Evolutionary conservation across 257 asterid species (phyloP).

Genomic region (Rehmannia glutinosa): DNA sequence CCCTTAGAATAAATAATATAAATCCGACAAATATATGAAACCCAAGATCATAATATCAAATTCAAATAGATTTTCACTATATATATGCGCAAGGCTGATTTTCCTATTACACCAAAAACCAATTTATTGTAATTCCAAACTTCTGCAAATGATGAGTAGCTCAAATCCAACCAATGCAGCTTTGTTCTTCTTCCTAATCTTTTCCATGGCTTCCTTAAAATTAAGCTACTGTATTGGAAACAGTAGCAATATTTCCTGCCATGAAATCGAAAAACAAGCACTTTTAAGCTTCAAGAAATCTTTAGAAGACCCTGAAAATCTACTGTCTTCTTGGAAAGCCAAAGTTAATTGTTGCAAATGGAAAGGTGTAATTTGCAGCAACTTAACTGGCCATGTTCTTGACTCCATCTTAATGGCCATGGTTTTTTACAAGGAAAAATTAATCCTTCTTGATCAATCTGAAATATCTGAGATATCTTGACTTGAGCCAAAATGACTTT

Average conservation of each 20-base stretch:
- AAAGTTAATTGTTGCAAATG: conserved; percentile 20
- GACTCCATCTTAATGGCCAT: conserved; percentile 5
- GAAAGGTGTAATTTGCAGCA: conserved; percentile 22
- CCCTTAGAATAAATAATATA: too few relatives aligned
- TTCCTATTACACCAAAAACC: too few relatives aligned
- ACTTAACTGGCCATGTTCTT: conserved; percentile 3
- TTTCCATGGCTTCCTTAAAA: neutral
- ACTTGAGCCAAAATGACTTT: conserved; percentile 16
- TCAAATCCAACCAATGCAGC: neutral
- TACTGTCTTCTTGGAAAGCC: conserved; percentile 18
- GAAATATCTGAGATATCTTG: conserved; percentile 23
- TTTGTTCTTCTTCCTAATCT: neutral
- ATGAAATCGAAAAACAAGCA: conserved; percentile 14
- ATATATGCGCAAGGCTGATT: too few relatives aligned
- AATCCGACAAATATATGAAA: too few relatives aligned
- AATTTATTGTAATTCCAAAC: too few relatives aligned
- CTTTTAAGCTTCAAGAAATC: conserved; percentile 12
- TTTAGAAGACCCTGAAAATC: conserved; percentile 2
- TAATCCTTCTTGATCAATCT: conserved; percentile 17
- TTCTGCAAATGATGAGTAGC: neutral
- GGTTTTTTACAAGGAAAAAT: neutral
- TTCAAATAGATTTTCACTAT: too few relatives aligned
- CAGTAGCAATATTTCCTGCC: neutral
- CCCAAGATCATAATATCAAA: too few relatives aligned
- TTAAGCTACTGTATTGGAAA: neutral